Conservation (phyloP, 371 early-diverging fungal genomes). For the Parasitella parasitica region DNA sequence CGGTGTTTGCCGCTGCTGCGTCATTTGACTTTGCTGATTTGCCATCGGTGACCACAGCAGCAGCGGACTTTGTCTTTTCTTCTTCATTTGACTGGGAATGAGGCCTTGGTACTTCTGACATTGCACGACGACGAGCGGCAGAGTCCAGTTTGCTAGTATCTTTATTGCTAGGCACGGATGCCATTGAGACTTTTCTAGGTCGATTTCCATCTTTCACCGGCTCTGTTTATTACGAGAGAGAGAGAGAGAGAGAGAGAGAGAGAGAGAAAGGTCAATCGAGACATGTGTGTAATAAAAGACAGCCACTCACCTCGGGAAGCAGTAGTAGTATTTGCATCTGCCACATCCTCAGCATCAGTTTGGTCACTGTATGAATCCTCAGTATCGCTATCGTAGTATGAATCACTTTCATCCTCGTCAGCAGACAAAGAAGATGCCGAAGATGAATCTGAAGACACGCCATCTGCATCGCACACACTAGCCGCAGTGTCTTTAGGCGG, state of each 20-base stretch:
- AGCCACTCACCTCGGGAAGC: neutral
- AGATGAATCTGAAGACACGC: conserved; percentile 9
- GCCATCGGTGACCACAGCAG: neutral
- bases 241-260: too few species aligned
- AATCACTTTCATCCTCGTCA: neutral
- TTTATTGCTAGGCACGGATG: conserved; percentile 2
- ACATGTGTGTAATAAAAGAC: too few species aligned
- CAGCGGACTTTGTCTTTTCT: neutral
- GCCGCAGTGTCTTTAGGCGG: neutral
- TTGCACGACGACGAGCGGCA: conserved; percentile 7
- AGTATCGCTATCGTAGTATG: conserved; percentile 5
- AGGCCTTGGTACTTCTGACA: conserved; percentile 28
- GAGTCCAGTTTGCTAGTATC: neutral
- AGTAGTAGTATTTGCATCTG: neutral
- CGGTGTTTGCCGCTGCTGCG: neutral
- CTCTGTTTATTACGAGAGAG: too few species aligned
- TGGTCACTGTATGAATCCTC: conserved; percentile 7
- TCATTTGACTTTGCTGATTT: neutral
- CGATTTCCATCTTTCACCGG: neutral
- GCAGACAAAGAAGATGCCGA: neutral
- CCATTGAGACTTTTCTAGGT: conserved; percentile 1
- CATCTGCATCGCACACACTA: neutral
- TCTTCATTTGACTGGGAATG: neutral
- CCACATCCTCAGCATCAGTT: neutral
- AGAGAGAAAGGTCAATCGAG: too few species aligned